phyloP scores from a whole-genome alignment of 2,329 filamentous ascomycete genomes.

The Huntiella savannae region DNA sequence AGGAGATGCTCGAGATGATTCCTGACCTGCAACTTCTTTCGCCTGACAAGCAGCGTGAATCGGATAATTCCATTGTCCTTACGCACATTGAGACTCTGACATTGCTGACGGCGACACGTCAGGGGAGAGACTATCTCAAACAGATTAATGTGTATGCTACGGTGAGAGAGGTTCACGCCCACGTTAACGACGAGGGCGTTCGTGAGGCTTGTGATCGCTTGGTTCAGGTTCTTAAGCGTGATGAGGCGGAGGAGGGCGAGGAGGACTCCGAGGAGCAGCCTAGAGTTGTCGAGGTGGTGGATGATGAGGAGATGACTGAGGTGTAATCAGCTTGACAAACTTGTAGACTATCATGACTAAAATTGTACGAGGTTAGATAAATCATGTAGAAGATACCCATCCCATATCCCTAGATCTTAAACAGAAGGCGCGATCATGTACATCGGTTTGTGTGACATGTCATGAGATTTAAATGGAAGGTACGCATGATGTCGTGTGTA shows the following conservation, averaged over 20 bases:
- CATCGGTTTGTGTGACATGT: too few relatives aligned
- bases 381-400: neutral
- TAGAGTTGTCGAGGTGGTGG: conserved; percentile 24
- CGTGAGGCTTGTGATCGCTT: conserved; percentile 71
- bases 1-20: conserved; percentile 73
- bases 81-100: conserved; percentile 81
- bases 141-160: conserved; percentile 73
- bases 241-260: conserved; percentile 38
- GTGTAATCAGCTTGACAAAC: conserved; percentile 20
- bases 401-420: too few relatives aligned
- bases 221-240: conserved; percentile 74
- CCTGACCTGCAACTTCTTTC: conserved; percentile 78
- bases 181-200: conserved; percentile 60
- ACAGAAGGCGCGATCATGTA: too few relatives aligned
- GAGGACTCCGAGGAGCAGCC: conserved; percentile 22
- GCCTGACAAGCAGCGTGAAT: conserved; percentile 73
- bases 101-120: conserved; percentile 58
- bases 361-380: neutral
- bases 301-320: conserved; percentile 34
- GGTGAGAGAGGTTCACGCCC: conserved; percentile 65
- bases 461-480: too few relatives aligned
- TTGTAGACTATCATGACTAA: neutral
- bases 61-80: conserved; percentile 55
- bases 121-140: conserved; percentile 57
- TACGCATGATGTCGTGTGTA: too few relatives aligned